Evolutionary conservation across 306 rosid species (phyloP), one percentile per base, ranked within the genome.

Genomic region (Sechiopsis laciniata): DNA sequence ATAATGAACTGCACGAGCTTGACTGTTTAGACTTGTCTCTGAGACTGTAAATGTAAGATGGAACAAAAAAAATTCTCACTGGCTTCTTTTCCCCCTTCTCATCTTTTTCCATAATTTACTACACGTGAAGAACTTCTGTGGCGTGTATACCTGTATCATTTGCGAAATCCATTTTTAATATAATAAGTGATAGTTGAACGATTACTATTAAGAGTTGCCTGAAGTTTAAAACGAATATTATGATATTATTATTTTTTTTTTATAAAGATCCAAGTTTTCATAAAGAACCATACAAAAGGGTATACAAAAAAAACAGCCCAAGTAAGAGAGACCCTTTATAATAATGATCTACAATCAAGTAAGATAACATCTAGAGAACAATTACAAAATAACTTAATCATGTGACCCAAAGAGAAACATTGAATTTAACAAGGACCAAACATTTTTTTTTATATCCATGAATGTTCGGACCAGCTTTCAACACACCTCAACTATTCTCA

Each of bases 1-100:
- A 80, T 81, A 90, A 85, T 56, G 92, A 90, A 48, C 64, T 85
- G 71, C 91, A 84, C 71, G 83, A 85, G 77, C 96, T 88, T 73
- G 92, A 90, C 83, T 88, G 84, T 74, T 95, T 92, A 74, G 96
- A 90, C 86, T 90, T 92, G 87, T 88, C 96, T 72, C 92, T 92
- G 71, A 90, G 80, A 84, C 96, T 92, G 82, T 87, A 73, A 90
- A 87, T 90, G 80, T 89, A 74, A 88, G 75, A 17, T 42, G 66
- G 17, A 72, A 68, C 66, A 17, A 20, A 72, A 32, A 32, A 2
- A 26, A n/a, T n/a, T n/a, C n/a, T n/a, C n/a, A n/a, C n/a, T n/a
- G n/a, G n/a, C 45, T 61, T 19, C 50, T 53, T 9, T 2, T 35
- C 17, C 50, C n/a, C 42, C 32, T 14, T 73, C 71, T 51, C 52